Percentiles rank a stretch among this genome's conserved stretches.
Conservation (phyloP, 148 eudicot species). For the Camellia sinensis region DNA sequence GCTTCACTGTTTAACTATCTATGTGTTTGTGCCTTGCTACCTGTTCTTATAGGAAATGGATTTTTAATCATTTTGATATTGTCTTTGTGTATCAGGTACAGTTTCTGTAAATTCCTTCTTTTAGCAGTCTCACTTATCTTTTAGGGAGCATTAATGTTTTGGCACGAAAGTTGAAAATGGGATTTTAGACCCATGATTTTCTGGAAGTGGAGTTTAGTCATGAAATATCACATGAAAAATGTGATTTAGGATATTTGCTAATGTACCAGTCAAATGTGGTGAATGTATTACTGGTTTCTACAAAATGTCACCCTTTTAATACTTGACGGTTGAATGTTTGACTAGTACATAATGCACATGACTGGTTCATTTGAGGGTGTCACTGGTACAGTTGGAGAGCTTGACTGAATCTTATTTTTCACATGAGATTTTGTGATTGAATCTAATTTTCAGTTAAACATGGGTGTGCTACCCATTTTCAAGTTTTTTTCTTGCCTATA, state of each 20-base stretch:
- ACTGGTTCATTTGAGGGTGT: background rate
- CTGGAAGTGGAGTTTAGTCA: background rate
- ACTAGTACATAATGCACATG: background rate
- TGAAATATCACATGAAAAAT: background rate
- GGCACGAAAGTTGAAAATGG: background rate
- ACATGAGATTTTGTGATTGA: background rate
- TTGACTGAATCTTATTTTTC: background rate
- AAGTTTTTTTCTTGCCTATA: background rate
- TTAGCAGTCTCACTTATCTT: no score
- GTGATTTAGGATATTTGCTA: background rate
- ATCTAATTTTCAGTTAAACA: background rate
- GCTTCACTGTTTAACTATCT: background rate
- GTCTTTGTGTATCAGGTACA: background rate
- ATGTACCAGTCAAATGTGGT: background rate
- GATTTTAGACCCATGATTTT: background rate
- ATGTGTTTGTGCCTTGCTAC: background rate
- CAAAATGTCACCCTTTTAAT: background rate
- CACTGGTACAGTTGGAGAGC: background rate
- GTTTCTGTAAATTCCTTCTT: background rate
- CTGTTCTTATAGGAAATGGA: background rate
- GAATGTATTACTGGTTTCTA: background rate
- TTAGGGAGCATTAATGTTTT: no score
- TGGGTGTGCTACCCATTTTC: background rate
- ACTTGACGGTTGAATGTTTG: background rate
- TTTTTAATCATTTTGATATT: background rate